Base-by-base conservation (phyloP, 805 yeast species). In the Starmera pachycereana region DNA sequence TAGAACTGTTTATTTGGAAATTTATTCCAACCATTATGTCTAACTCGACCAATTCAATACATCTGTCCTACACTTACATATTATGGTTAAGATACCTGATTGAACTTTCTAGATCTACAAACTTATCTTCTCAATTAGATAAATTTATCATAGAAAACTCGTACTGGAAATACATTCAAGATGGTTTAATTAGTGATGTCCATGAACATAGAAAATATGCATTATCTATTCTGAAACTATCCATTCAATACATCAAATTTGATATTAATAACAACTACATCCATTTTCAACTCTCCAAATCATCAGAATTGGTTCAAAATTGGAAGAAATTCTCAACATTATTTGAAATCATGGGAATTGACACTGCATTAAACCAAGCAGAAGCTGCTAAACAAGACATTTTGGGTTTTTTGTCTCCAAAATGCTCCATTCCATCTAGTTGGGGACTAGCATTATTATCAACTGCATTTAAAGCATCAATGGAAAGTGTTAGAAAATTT, bases 321-420 rank as follows among this genome's bases (percentile, higher is more conserved):
- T 88, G 96, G 96, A 68, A 74, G 34, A 69, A 84, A 43, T 88
- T 68, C 51, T 66, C 76, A 25, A 84, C 95, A 0, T 60, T 88
- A 12, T 81, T 75, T 50, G 96, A 88, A 52, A 82, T 88, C 36
- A 61, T 85, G 25, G 92, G 87, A 1, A 70, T 88, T 32, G 96
- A 88, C 55, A 77, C 96, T 0, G 83, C 96, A 0, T 61, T 85
- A 50, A 88, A 89, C 50, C 96, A 89, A 58, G 77, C 89, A 1
- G 78, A 79, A 48, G 95, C 86, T 11, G 90, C 92, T 0, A 59
- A 71, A 1, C 61, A 61, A 8, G 95, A 85, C 49, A 72, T 88
- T 35, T 54, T 75, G 2, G 61, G 61, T 1, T 56, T 84, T 12
- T 65, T 85, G 19, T 53, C 67, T 0, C 68, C 72, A 3, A 45